Percentiles rank a stretch among this genome's conserved stretches.
Evolutionary conservation across 106 monocot genomes (phyloP).

Genomic region (Dendrobium catenatum): DNA sequence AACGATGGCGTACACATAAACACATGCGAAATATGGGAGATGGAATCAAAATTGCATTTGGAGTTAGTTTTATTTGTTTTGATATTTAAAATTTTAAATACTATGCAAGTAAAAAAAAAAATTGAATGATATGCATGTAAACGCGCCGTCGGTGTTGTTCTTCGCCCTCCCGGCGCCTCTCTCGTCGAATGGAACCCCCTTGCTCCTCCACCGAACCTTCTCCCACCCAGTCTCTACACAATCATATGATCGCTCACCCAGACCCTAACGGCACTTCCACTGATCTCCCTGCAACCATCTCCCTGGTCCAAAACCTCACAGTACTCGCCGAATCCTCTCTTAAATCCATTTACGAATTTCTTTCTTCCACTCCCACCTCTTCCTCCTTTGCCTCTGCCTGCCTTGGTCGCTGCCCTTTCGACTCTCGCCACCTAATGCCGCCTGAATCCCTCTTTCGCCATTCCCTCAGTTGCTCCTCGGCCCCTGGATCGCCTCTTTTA

Average conservation of each 20-base stretch:
- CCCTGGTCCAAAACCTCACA: conserved; percentile 29
- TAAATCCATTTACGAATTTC: conserved; percentile 21
- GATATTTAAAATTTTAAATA: too few species aligned
- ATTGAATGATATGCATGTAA: too few species aligned
- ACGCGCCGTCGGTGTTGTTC: neutral
- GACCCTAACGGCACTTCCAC: conserved; percentile 2
- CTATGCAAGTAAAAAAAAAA: too few species aligned
- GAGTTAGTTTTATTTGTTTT: too few species aligned
- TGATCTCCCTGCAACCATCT: conserved; percentile 25
- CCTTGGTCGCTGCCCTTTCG: conserved; percentile 31
- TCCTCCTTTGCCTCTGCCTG: neutral
- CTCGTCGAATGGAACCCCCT: neutral
- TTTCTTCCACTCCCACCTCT: conserved; percentile 5
- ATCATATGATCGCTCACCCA: conserved; percentile 7
- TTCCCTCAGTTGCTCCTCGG: conserved; percentile 35
- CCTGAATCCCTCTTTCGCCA: conserved; percentile 54
- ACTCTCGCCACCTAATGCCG: conserved; percentile 42
- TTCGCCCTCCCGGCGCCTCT: neutral
- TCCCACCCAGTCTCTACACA: neutral
- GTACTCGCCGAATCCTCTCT: conserved; percentile 28
- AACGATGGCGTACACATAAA: too few species aligned
- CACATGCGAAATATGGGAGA: too few species aligned
- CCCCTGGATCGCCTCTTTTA: conserved; percentile 21
- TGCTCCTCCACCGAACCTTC: neutral
- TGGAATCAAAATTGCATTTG: too few species aligned